A percentile compares a stretch with the other conserved stretches of the same genome.
phyloP scores from a whole-genome alignment of 164 flowering plant genomes.

The Paratinospora sagittata region DNA sequence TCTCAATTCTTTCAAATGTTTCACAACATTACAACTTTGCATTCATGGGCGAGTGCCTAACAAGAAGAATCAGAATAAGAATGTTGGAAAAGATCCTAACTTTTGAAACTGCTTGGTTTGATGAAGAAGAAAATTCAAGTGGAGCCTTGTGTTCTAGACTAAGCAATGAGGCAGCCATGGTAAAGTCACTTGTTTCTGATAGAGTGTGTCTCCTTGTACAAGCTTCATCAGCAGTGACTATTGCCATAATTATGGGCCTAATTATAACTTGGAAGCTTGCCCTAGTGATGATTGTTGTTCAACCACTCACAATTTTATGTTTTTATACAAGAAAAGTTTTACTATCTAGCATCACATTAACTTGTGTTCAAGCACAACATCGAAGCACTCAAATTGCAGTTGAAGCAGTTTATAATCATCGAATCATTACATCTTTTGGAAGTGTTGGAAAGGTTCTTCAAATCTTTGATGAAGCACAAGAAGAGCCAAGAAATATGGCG shows the following conservation, averaged over 20 bases:
- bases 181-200: slow-evolving; percentile 78
- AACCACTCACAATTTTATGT: slow-evolving; percentile 77
- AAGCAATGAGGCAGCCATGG: slow-evolving; percentile 71
- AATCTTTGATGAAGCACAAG: slow-evolving; percentile 68
- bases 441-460: slow-evolving; percentile 54
- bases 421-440: slow-evolving; percentile 79
- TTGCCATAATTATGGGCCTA: slow-evolving; percentile 74
- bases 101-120: slow-evolving; percentile 91
- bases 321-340: slow-evolving; percentile 72
- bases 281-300: slow-evolving; percentile 79
- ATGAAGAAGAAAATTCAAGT: slow-evolving; percentile 68
- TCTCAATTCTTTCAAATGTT: slow-evolving; percentile 52
- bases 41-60: slow-evolving; percentile 71
- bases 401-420: slow-evolving; percentile 79
- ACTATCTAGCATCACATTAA: slow-evolving; percentile 49
- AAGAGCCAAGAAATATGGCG: slow-evolving; percentile 57
- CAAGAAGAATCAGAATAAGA: slow-evolving; percentile 54
- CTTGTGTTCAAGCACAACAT: slow-evolving; percentile 59
- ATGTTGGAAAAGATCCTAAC: slow-evolving; percentile 75
- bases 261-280: slow-evolving; percentile 87
- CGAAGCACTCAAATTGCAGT: slow-evolving; percentile 77
- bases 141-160: slow-evolving; percentile 68
- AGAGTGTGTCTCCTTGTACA: slow-evolving; percentile 69
- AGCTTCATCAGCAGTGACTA: slow-evolving; percentile 58
- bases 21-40: slow-evolving; percentile 78